Percentiles rank a stretch among this genome's conserved stretches.
Evolutionary conservation across 192 early-diverging fungal species (phyloP).

Genomic region (Umbelopsis vinacea): DNA sequence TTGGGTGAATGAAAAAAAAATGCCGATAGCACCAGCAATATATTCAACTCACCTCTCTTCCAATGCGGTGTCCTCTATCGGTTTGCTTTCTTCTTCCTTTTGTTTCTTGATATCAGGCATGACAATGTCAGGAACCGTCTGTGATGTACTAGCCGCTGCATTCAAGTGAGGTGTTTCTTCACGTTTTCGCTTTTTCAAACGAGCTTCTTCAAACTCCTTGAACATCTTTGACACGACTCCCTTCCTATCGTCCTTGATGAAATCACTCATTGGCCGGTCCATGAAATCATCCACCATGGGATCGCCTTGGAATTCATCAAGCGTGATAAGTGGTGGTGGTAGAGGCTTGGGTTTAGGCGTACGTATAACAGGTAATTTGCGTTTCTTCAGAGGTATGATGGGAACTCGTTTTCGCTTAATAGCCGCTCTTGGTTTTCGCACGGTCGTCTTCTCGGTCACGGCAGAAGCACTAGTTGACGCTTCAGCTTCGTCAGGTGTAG

Average conservation of each 20-base stretch:
- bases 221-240: constrained; percentile 37
- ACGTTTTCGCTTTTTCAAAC: not conserved
- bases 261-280: constrained; percentile 25
- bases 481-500: not conserved
- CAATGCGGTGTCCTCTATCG: not conserved
- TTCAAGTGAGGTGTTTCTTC: constrained; percentile 5
- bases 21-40: too few relatives aligned
- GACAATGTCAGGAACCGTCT: not conserved
- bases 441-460: not conserved
- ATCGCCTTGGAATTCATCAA: constrained; percentile 30
- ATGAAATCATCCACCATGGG: constrained; percentile 13
- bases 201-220: constrained; percentile 28
- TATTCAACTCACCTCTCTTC: constrained; percentile 24
- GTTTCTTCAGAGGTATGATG: constrained; percentile 1
- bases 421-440: not conserved
- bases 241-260: constrained; percentile 25
- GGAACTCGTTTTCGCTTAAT: not conserved
- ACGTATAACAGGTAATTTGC: not conserved
- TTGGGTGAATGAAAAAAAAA: too few relatives aligned
- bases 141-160: not conserved
- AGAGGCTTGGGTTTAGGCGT: not conserved
- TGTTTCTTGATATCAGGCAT: constrained; percentile 16
- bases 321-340: constrained; percentile 17
- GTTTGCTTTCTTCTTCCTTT: constrained; percentile 22
- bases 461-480: not conserved